Conservation (phyloP, 2,329 filamentous ascomycete genomes). For the Pyrenochaeta sp. region DNA sequence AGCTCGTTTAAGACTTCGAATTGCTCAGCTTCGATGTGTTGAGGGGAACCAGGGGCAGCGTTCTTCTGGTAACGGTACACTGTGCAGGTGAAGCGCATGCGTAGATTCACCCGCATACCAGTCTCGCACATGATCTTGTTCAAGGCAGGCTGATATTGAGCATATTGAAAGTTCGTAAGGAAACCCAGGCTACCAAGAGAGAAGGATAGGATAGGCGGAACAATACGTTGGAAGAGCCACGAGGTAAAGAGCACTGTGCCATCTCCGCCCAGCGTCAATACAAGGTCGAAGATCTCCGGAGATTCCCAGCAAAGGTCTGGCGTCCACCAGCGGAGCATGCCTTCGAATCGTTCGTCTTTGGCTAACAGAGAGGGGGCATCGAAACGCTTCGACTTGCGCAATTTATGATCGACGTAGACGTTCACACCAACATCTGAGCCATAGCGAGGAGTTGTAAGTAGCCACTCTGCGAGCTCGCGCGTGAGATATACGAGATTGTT, state of each 20-base stretch:
- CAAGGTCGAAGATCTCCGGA: constrained; percentile 94
- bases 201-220: constrained; percentile 85
- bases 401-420: constrained; percentile 97
- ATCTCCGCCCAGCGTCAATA: constrained; percentile 86
- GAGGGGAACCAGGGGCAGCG: constrained; percentile 62
- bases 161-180: constrained; percentile 86
- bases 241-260: constrained; percentile 89
- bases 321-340: constrained; percentile 95
- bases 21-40: constrained; percentile 84
- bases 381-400: constrained; percentile 88
- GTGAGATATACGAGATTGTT: constrained; percentile 92
- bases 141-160: constrained; percentile 85
- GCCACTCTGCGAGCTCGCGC: constrained; percentile 85
- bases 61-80: constrained; percentile 75
- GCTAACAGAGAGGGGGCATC: constrained; percentile 75
- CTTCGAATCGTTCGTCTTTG: constrained; percentile 77
- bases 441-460: constrained; percentile 88
- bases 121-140: constrained; percentile 90
- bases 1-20: constrained; percentile 99
- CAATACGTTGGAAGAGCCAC: constrained; percentile 90
- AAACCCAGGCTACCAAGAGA: constrained; percentile 87
- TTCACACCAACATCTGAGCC: constrained; percentile 90
- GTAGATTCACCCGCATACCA: constrained; percentile 95
- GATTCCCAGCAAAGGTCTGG: constrained; percentile 93
- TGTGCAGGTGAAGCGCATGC: constrained; percentile 99